phyloP scores from a whole-genome alignment of 1,284 basidiomycete genomes.

The Cryptococcus sp. region DNA sequence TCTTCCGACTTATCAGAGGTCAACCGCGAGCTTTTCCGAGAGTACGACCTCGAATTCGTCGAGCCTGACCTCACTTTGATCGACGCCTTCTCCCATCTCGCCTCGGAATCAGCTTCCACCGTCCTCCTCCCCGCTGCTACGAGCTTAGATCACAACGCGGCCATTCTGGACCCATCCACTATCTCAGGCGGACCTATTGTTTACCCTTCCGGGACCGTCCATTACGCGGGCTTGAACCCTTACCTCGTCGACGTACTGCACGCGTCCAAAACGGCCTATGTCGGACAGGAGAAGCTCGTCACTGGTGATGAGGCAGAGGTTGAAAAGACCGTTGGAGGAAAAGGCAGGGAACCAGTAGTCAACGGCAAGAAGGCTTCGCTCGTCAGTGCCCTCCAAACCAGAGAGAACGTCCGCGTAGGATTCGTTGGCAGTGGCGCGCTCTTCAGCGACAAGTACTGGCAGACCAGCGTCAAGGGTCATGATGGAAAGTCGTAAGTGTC shows the following conservation, averaged over 20 bases:
- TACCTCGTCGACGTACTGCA: constrained; percentile 77
- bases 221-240: constrained; percentile 76
- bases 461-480: constrained; percentile 32
- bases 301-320: constrained; percentile 59
- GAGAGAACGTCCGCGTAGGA: constrained; percentile 71
- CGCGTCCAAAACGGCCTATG: constrained; percentile 62
- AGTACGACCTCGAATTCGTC: constrained; percentile 60
- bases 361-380: constrained; percentile 73
- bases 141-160: constrained; percentile 58
- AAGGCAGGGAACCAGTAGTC: constrained; percentile 66
- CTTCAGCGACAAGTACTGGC: constrained; percentile 62
- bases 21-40: constrained; percentile 58
- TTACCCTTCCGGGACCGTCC: constrained; percentile 68
- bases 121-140: constrained; percentile 71
- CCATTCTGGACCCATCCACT: constrained; percentile 36
- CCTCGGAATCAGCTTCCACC: constrained; percentile 59
- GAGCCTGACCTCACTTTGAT: constrained; percentile 52
- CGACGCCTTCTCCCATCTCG: constrained; percentile 54
- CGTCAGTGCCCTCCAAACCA: constrained; percentile 86
- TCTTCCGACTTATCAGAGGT: constrained; percentile 61
- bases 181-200: constrained; percentile 56
- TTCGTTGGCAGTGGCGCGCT: constrained; percentile 81
- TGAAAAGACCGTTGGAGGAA: constrained; percentile 63
- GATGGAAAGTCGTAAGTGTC: constrained; percentile 31
- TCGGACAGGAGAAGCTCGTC: constrained; percentile 68